phyloP scores from a whole-genome alignment of 2,329 filamentous ascomycete species.

The Acrocalymma vagum region DNA sequence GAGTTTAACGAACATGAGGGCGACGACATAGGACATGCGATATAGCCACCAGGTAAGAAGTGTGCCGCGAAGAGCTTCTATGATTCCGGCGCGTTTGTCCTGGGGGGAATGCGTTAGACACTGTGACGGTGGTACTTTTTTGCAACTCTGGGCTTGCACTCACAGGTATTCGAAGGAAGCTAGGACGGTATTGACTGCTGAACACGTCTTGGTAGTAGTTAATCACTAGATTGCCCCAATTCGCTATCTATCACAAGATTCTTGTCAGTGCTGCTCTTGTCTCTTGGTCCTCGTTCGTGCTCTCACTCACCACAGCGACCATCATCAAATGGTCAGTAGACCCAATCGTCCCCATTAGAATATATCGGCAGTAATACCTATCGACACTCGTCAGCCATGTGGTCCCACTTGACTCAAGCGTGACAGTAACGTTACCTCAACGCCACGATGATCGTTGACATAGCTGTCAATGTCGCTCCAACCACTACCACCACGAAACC shows the following conservation, averaged over 20 bases:
- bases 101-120: constrained; percentile 22
- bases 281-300: no score
- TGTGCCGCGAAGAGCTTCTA: constrained; percentile 30
- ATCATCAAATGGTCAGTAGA: constrained; percentile 46
- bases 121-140: no score
- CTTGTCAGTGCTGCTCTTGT: constrained; percentile 19
- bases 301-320: constrained; percentile 34
- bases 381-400: constrained; percentile 7
- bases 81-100: constrained; percentile 39
- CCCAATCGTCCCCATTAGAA: constrained; percentile 37
- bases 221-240: constrained; percentile 45
- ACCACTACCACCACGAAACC: constrained; percentile 45
- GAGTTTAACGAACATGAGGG: constrained; percentile 42
- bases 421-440: constrained; percentile 39
- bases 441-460: constrained; percentile 42
- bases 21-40: constrained; percentile 39
- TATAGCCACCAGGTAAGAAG: constrained; percentile 46
- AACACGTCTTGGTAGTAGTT: constrained; percentile 46
- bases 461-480: constrained; percentile 40
- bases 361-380: constrained; percentile 46
- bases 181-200: constrained; percentile 33
- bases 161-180: constrained; percentile 37
- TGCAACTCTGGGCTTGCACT: no score
- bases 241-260: constrained; percentile 37
- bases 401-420: neutral